Conservation (phyloP, 2,329 filamentous ascomycete species). For the Talaromyces sp. region DNA sequence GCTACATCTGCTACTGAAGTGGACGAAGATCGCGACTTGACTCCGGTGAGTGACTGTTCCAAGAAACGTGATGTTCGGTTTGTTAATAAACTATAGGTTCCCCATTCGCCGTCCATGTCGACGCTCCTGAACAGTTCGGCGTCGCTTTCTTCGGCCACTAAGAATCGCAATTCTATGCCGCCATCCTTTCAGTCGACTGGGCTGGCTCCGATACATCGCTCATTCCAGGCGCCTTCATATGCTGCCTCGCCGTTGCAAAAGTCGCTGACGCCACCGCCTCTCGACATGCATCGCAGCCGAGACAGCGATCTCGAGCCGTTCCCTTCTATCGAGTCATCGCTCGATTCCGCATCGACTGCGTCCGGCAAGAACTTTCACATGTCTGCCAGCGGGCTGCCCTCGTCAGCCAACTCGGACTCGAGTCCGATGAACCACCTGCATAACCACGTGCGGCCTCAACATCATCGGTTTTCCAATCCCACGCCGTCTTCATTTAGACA, state of each 20-base stretch:
- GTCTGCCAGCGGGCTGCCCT: conserved; percentile 58
- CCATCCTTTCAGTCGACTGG: conserved; percentile 50
- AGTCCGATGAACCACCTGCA: conserved; percentile 46
- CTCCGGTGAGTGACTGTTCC: conserved; percentile 78
- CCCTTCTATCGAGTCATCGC: conserved; percentile 80
- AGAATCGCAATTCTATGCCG: conserved; percentile 58
- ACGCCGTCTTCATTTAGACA: conserved; percentile 50
- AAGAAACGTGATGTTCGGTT: too few relatives aligned
- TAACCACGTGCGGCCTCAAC: conserved; percentile 27
- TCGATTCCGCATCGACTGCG: conserved; percentile 46
- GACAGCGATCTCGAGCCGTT: conserved; percentile 69
- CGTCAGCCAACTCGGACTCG: conserved; percentile 65
- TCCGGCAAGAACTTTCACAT: conserved; percentile 67
- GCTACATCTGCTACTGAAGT: conserved; percentile 89
- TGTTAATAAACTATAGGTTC: conserved; percentile 24
- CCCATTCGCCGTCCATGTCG: conserved; percentile 36
- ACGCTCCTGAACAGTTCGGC: conserved; percentile 34
- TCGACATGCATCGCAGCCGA: conserved; percentile 46
- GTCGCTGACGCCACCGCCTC: conserved; percentile 76
- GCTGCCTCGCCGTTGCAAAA: conserved; percentile 88
- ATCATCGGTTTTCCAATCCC: conserved; percentile 39
- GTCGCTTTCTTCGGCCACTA: conserved; percentile 34
- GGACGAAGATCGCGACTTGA: conserved; percentile 78
- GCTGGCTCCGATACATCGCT: conserved; percentile 35
- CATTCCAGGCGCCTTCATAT: conserved; percentile 53